Evolutionary conservation across 1,284 basidiomycete species (phyloP).

Genomic region (Trametes sp.): DNA sequence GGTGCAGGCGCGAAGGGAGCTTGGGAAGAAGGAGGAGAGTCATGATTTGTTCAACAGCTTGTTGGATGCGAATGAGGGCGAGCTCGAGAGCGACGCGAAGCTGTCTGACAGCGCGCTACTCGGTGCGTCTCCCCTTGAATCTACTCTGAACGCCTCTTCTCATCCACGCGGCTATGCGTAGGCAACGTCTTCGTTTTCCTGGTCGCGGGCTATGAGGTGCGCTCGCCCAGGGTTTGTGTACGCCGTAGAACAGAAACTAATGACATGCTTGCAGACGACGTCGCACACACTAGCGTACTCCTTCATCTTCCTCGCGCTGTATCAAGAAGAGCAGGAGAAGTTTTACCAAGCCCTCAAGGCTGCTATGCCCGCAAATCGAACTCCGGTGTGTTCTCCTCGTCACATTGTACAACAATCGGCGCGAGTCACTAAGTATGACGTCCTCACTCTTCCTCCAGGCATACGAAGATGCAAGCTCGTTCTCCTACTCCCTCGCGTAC

Average conservation of each 20-base stretch:
- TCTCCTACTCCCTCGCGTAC: constrained; percentile 32
- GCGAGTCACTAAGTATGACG: neutral
- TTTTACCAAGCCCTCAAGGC: constrained; percentile 53
- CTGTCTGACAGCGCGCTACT: constrained; percentile 59
- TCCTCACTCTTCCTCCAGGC: constrained; percentile 12
- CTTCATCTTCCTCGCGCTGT: constrained; percentile 57
- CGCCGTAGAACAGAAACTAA: neutral
- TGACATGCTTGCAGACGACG: constrained; percentile 49
- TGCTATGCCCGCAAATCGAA: constrained; percentile 10
- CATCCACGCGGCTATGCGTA: constrained; percentile 29
- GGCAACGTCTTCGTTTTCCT: constrained; percentile 58
- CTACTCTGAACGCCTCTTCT: too few species aligned
- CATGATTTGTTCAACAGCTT: constrained; percentile 65
- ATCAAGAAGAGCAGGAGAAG: constrained; percentile 69
- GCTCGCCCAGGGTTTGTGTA: neutral
- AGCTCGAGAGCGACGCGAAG: constrained; percentile 41
- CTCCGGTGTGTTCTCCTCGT: constrained; percentile 14
- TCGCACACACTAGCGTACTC: constrained; percentile 65
- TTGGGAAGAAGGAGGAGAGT: constrained; percentile 50
- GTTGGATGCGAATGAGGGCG: constrained; percentile 55
- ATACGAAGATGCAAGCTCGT: constrained; percentile 25
- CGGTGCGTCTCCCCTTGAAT: constrained; percentile 41
- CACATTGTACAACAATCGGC: neutral
- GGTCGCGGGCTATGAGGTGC: constrained; percentile 66
- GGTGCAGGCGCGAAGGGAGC: constrained; percentile 52